Evolutionary conservation across 1,139 yeast species (phyloP), one percentile per base, ranked within the genome.

Genomic region (Chernovozyma sophiae-reginae): DNA sequence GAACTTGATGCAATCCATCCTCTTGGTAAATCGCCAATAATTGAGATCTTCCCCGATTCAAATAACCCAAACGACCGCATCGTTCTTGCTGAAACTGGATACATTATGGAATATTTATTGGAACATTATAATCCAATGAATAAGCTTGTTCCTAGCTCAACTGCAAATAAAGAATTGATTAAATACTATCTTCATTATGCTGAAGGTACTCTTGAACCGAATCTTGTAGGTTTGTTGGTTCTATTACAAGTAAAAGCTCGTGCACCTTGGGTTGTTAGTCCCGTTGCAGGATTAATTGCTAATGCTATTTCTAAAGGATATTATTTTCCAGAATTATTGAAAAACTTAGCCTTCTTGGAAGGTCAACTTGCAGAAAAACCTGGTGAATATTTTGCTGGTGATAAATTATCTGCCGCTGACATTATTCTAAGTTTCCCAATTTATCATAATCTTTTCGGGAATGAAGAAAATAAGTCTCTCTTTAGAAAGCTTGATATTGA

Each of bases 21-120:
- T 2, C 54, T 68, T 32, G 73, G 73, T 3, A 67, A 64, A 39
- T 60, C 70, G 1, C 74, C 74, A 2, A 56, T 68, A 3, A 45
- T 68, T 39, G 73, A 68, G 39, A 52, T 68, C 14, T 34, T 58
- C 13, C 49, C 52, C 20, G 49, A 50, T 15, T 57, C 58, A 23
- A 48, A 53, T 18, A 33, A 37, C 22, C 37, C 47, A 27, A 31
- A 39, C 23, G 38, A 37, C 28, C 23, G 19, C 8, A 42, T 44
- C 11, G 46, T 56, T 6, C 41, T 68, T 32, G 69, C 70, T 17
- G 74, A 68, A 44, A 59, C 69, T 10, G 74, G 73, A 6, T 57
- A 58, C 38, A 66, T 68, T 30, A 43, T 60, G 27, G 55, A 49
- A 28, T 65, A 65, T 40, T 46, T 68, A 34, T 40, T 66, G 26